phyloP scores from a whole-genome alignment of 352 stramenopile genomes.

The Aphanomyces stellatus region DNA sequence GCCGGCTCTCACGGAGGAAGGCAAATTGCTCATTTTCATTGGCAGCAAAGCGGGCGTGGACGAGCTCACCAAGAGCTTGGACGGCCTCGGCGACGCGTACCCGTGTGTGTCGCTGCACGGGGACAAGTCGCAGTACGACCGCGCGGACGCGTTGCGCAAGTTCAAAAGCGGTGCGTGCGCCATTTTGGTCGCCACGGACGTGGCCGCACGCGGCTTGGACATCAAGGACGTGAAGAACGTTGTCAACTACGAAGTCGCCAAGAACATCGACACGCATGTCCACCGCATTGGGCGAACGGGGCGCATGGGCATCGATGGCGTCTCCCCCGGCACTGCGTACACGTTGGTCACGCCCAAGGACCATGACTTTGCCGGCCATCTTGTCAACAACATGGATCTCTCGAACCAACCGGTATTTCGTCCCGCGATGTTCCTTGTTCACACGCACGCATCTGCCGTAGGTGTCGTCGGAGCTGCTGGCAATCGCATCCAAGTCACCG shows the following conservation, averaged over 20 bases:
- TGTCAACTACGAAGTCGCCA: conserved; percentile 87
- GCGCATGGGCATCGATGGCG: conserved; percentile 71
- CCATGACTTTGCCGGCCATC: conserved; percentile 55
- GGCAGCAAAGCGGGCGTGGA: conserved; percentile 79
- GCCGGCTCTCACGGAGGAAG: conserved; percentile 42
- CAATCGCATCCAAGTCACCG: conserved; percentile 31
- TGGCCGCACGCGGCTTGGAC: conserved; percentile 79
- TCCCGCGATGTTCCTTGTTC: background rate
- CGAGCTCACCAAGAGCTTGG: conserved; percentile 65
- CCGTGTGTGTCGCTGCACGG: conserved; percentile 53
- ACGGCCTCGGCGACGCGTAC: conserved; percentile 25
- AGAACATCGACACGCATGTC: conserved; percentile 87
- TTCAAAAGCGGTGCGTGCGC: conserved; percentile 54
- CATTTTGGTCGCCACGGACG: conserved; percentile 82
- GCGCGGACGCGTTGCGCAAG: conserved; percentile 45
- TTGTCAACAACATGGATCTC: conserved; percentile 82
- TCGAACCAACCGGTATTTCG: conserved; percentile 39
- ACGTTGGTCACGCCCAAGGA: conserved; percentile 71
- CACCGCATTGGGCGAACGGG: conserved; percentile 85
- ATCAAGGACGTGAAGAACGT: conserved; percentile 88
- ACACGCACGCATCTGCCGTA: background rate
- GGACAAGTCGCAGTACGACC: conserved; percentile 74
- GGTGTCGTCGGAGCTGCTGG: conserved; percentile 41
- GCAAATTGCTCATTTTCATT: conserved; percentile 81
- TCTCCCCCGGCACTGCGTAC: conserved; percentile 73